Conservation (phyloP, 495 filamentous ascomycete genomes). For the Glutinoglossum americanum region DNA sequence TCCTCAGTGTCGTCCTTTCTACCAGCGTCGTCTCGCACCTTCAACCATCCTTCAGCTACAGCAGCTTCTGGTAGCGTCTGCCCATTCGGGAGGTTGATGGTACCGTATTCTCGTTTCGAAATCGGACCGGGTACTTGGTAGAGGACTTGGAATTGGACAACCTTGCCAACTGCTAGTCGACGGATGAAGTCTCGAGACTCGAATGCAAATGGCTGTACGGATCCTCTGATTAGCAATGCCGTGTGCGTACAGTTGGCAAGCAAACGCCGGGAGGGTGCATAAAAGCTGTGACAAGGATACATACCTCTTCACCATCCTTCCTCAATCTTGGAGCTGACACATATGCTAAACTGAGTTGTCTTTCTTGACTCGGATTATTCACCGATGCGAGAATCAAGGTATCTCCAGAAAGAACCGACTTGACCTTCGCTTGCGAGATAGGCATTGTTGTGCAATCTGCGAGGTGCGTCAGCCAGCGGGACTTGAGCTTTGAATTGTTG, state of each 20-base stretch:
- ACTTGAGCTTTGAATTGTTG: background rate
- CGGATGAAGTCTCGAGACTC: conserved; percentile 84
- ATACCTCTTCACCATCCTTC: conserved; percentile 75
- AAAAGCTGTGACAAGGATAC: conserved; percentile 2
- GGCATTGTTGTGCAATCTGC: conserved; percentile 5
- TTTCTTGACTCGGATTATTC: conserved; percentile 54
- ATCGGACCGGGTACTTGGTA: conserved; percentile 50
- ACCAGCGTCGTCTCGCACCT: conserved; percentile 79
- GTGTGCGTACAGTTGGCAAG: background rate
- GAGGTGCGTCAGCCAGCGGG: background rate
- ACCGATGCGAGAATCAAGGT: conserved; percentile 61
- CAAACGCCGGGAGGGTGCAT: background rate
- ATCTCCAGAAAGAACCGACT: conserved; percentile 83
- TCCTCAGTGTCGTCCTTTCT: conserved; percentile 68
- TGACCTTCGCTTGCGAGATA: conserved; percentile 49
- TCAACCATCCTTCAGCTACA: conserved; percentile 73
- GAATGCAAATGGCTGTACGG: conserved; percentile 52
- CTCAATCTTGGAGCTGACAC: conserved; percentile 69
- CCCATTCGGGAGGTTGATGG: conserved; percentile 47
- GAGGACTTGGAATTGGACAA: conserved; percentile 59
- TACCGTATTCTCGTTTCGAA: conserved; percentile 66
- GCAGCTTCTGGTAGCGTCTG: conserved; percentile 55
- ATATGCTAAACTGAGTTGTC: conserved; percentile 72
- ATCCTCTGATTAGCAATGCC: background rate
- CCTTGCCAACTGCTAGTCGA: conserved; percentile 62